Evolutionary conservation across 805 yeast species (phyloP), one percentile per base, ranked within the genome.

Genomic region (Metschnikowia lochheadii): DNA sequence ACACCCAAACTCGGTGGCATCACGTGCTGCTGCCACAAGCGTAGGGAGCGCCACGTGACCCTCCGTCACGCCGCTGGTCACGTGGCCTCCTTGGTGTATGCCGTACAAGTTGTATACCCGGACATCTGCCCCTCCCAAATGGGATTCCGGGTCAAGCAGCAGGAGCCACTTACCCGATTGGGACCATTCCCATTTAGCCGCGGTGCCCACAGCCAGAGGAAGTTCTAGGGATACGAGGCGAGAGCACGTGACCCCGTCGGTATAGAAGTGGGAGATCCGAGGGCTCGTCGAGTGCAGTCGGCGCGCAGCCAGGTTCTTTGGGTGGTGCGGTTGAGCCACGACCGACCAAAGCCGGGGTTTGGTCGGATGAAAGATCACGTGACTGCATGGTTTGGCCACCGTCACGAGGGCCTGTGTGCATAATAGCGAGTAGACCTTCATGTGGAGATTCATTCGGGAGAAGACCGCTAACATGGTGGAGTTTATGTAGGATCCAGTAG

Each of bases 391-490:
- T 49, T 69, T 70, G 32, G 67, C 60, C 1, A 73, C 52, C 7
- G 66, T 66, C 49, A 66, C 60, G 5, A 70, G 50, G 11, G 68
- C 51, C 38, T 64, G 66, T 0, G 71, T 62, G 49, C 72, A 66
- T 50, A 70, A 72, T 3, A 73, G 51, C 0, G 77, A 72, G 51
- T 70, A 73, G 10, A 72, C 58, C 42, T 66, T 67, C 13, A 63
- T 61, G 32, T 64, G 63, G 10, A 73, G 57, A 20, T 56, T 46
- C 21, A 56, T 49, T 29, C 59, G 58, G 10, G 73, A 61, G 51
- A 63, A 71, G 4, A 72, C 55, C 3, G 65, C 62, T 20, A 73
- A 39, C 51, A 73, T 76, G 34, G 63, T 64, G 33, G 66, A 57
- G 51, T 72, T 70, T 14, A 44, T 26, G 54, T 72, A 70, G 14